Base-by-base conservation (phyloP, 1,284 basidiomycete species). In the Marasmius fiardii region DNA sequence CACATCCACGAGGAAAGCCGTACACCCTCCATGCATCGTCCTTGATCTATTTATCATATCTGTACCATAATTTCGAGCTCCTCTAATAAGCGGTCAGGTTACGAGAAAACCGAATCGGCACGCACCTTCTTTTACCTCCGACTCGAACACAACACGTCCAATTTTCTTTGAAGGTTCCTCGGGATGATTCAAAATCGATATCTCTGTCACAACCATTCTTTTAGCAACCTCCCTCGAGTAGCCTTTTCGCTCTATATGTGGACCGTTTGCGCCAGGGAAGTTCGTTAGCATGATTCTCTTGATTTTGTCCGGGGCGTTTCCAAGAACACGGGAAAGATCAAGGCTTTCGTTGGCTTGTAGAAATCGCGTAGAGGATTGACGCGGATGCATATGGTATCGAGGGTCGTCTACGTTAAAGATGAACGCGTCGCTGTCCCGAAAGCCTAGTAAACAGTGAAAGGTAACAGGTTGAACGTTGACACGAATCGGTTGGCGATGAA, bases 21-120 rank as follows among this genome's bases (percentile, higher is more conserved):
- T 64, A 56, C 79, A 81, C 3, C 73, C 80, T n/a, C 80, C 76
- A 53, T 80, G 74, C 51, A 82, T 55, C n/a, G 63, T 65, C 1
- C 78, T 74, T 5, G 60, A 55, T 23, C 59, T 62, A 54, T 76
- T 79, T 52, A 78, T 65, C 81, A 83, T 82, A 53, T 80, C 79
- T 82, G 57, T 18, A 51, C 31, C 10, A 4, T 10, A 31, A 31
- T 31, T 10, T n/a, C n/a, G 31, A 34, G 43, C 21, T 18, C n/a
- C n/a, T 45, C 26, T n/a, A 31, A 53, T 45, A 7, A 48, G 1
- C 10, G 10, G 26, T 1, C n/a, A 28, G 23, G 33, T 41, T 21
- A 35, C 41, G 23, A 33, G 24, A 43, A 41, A 51, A 18, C 26
- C 37, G 31, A 44, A 37, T 31, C 28, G 18, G 39, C 23, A 43